Evolutionary conservation across 148 eudicot genomes (phyloP), one percentile per base, ranked within the genome.

Genomic region (Rhododendron williamsianum): DNA sequence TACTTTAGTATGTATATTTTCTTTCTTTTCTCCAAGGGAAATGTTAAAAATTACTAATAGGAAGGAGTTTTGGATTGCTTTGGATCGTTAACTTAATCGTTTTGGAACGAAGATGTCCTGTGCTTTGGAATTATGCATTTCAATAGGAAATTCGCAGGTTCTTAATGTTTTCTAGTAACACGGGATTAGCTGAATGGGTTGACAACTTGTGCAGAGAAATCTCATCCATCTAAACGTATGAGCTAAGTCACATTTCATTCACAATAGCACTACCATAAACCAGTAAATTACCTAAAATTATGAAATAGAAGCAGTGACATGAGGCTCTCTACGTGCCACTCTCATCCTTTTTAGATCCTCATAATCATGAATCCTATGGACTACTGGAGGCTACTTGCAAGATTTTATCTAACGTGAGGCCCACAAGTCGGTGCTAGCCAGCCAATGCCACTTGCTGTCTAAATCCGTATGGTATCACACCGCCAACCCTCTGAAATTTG

Each of bases 371-470:
- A 4, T 45, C 52, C 27, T 16, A 19, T 80, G 65, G 76, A 49
- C 60, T n/a, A 71, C 0, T 19, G 79, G 51, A 49, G 54, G 38
- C 69, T 38, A 81, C 60, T 33, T 67, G 84, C 52, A 80, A 80
- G 80, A 51, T 80, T n/a, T 80, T 85, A 80, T 18, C 80, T 45
- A 51, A 49, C 27, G 25, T 19, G 19, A 49, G 49, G 69, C 36
- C 51, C 48, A 71, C 74, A 69, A 33, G 69, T 51, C 56, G 43
- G 72, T 83, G 71, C 79, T 67, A 33, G 79, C 71, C 79, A 46
- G 78, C 72, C 80, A 4, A 85, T 13, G 11, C 87, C 87, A 85
- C 80, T 81, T 80, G 83, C 87, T 48, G 60, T 9, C 33, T 15
- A 85, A 49, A 80, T 83, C 69, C 67, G 36, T 36, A 72, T 69